Conservation (phyloP, 177 flowering plant genomes). For the Telopea speciosissima region DNA sequence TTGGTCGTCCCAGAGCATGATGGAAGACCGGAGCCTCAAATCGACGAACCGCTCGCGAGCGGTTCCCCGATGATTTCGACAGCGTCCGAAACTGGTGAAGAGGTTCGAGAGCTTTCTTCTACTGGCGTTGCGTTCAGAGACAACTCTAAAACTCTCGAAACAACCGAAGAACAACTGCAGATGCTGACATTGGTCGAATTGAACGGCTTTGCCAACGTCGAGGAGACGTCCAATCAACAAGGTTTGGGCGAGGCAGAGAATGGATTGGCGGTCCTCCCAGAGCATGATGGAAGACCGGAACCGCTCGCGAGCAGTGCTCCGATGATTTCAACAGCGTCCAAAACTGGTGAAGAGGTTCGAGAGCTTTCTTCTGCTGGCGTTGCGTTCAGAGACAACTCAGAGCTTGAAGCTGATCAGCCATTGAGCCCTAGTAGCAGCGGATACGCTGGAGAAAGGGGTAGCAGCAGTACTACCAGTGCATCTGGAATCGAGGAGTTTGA, state of each 20-base stretch:
- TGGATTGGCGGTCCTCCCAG: constrained; percentile 1
- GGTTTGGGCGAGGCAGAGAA: constrained; percentile 2
- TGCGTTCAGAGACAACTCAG: constrained; percentile 26
- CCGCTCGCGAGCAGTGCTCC: not conserved
- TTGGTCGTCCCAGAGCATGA: not conserved
- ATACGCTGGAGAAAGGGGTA: constrained; percentile 83
- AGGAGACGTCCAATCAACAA: constrained; percentile 1
- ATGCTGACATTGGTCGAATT: constrained; percentile 20
- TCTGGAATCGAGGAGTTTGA: constrained; percentile 38
- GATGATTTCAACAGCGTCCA: not conserved
- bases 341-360: constrained; percentile 10
- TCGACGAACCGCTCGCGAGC: not conserved
- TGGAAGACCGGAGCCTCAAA: constrained; percentile 1
- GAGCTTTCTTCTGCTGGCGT: constrained; percentile 10
- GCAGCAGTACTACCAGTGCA: constrained; percentile 40
- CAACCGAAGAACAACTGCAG: constrained; percentile 21
- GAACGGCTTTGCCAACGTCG: not conserved
- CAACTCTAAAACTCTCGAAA: constrained; percentile 24
- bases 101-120: constrained; percentile 11
- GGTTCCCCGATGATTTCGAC: not conserved
- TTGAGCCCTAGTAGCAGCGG: constrained; percentile 87
- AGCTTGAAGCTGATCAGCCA: constrained; percentile 30
- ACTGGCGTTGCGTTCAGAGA: constrained; percentile 18
- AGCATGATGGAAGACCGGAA: constrained; percentile 4
- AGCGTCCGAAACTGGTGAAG: constrained; percentile 8